Base-by-base conservation (phyloP, 139 green algal genomes). In the Ettlia oleoabundans region DNA sequence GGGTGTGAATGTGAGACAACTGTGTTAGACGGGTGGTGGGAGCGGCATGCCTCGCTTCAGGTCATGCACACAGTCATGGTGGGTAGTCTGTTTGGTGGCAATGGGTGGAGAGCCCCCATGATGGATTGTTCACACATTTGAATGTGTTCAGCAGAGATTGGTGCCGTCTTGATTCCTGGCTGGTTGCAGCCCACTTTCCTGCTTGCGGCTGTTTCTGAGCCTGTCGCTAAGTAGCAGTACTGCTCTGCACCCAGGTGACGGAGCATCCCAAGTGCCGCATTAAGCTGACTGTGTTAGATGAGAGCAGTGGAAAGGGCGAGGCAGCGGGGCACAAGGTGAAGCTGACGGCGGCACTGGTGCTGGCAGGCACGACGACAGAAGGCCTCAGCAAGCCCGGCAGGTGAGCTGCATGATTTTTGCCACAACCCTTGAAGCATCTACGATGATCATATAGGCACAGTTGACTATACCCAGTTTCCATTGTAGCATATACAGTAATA, bases 261-360 rank as follows among this genome's bases (percentile, higher is more conserved):
- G 75, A 81, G 58, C 75, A 81, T 38, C 75, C 75, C 38, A 70
- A 81, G 58, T 81, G 75, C 75, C 75, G 75, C 75, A 58, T 81
- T 9, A 58, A 71, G 58, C 58, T 81, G 55, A 81, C 75, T 0
- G n/a, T 81, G 19, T 28, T 71, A 9, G 53, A 81, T 22, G 40
- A 71, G 15, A 81, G 75, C 58, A 81, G 58, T 38, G 58, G 75
- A 55, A 53, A 80, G 73, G 73, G 73, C 73, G 51, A 80, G 73
- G 73, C 73, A 26, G 73, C 73, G 3, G 73, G 73, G 51, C 52
- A 80, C 73, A 80, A 80, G 52, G 53, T 80, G 22, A 80, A 80
- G 73, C 73, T 80, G 24, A 80, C 41, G 24, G 73, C 73, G 73
- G 73, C 73, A 61, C 73, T 80, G 52, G 73, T 80, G 73, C 73